Evolutionary conservation across 2,329 filamentous ascomycete genomes (phyloP).

Genomic region (Alternaria sp.): DNA sequence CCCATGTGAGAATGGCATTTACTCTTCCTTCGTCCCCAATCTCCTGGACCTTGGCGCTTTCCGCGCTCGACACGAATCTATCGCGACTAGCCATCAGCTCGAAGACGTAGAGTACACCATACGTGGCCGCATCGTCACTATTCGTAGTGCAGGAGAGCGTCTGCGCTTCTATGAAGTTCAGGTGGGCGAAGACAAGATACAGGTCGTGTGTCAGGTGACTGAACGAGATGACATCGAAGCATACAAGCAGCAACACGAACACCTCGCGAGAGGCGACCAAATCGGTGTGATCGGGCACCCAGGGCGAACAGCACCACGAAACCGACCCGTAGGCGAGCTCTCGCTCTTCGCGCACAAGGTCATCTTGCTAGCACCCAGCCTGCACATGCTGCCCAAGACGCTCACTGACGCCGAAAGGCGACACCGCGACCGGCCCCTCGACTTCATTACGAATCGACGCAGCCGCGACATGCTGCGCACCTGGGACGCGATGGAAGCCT

Average conservation of each 20-base stretch:
- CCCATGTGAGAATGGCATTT: neutral
- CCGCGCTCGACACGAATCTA: neutral
- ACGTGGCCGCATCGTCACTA: neutral
- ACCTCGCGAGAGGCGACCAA: neutral
- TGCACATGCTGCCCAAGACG: slow-evolving; percentile 84
- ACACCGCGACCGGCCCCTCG: slow-evolving; percentile 90
- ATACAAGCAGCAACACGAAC: neutral
- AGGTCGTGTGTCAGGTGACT: neutral
- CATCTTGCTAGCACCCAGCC: slow-evolving; percentile 83
- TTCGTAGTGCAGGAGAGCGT: neutral
- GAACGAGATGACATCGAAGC: neutral
- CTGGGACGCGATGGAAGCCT: slow-evolving; percentile 84
- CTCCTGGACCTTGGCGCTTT: neutral
- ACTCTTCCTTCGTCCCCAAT: neutral
- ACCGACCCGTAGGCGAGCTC: slow-evolving; percentile 85
- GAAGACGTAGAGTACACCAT: neutral
- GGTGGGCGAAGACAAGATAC: neutral
- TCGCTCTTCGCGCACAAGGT: slow-evolving; percentile 91
- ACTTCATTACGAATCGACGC: slow-evolving; percentile 94
- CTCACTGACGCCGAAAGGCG: slow-evolving; percentile 93
- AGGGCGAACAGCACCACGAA: slow-evolving; percentile 87
- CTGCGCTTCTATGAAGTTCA: neutral
- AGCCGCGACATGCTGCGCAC: slow-evolving; percentile 84
- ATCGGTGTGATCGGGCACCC: slow-evolving; percentile 84
- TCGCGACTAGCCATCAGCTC: neutral